phyloP scores from a whole-genome alignment of 805 yeast genomes.

The Wickerhamiella sorbophila region DNA sequence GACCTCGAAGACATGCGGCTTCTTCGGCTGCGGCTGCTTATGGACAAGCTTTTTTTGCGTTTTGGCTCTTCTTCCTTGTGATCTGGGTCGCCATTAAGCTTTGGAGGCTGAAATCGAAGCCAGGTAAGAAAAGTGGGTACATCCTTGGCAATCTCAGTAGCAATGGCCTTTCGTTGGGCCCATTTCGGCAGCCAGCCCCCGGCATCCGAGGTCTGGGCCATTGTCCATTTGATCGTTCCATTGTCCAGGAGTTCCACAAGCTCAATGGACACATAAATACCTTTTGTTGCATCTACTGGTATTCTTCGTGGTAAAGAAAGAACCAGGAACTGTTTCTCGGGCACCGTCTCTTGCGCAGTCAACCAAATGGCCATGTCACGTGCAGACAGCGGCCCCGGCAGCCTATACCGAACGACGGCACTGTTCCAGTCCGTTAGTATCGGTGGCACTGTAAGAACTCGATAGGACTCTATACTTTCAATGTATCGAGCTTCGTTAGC shows the following conservation, averaged over 20 bases:
- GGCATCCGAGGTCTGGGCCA: slow-evolving; percentile 30
- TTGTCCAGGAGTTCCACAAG: slow-evolving; percentile 16
- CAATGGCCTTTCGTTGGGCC: slow-evolving; percentile 25
- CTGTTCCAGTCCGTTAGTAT: slow-evolving; percentile 17
- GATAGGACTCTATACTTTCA: slow-evolving; percentile 20
- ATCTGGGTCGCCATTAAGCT: not conserved
- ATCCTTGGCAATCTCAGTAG: slow-evolving; percentile 25
- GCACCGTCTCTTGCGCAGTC: slow-evolving; percentile 20
- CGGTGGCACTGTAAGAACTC: slow-evolving; percentile 14
- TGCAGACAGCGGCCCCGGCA: slow-evolving; percentile 24
- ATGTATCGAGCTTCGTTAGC: slow-evolving; percentile 28
- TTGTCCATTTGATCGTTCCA: slow-evolving; percentile 25
- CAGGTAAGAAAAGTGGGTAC: slow-evolving; percentile 24
- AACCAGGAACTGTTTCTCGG: slow-evolving; percentile 23
- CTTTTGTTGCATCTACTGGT: slow-evolving; percentile 17
- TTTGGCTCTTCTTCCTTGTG: not conserved
- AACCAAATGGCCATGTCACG: slow-evolving; percentile 28
- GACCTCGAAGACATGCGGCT: not conserved
- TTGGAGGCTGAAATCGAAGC: slow-evolving; percentile 4
- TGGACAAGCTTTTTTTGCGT: not conserved
- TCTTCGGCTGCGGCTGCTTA: not conserved
- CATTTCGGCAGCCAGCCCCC: slow-evolving; percentile 28
- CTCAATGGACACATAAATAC: slow-evolving; percentile 26
- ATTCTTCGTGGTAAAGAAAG: slow-evolving; percentile 24
- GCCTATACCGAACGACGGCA: slow-evolving; percentile 21